Evolutionary conservation across 148 eudicot genomes (phyloP), one percentile per base, ranked within the genome.

Genomic region (Amaranthus hypochondriacus): DNA sequence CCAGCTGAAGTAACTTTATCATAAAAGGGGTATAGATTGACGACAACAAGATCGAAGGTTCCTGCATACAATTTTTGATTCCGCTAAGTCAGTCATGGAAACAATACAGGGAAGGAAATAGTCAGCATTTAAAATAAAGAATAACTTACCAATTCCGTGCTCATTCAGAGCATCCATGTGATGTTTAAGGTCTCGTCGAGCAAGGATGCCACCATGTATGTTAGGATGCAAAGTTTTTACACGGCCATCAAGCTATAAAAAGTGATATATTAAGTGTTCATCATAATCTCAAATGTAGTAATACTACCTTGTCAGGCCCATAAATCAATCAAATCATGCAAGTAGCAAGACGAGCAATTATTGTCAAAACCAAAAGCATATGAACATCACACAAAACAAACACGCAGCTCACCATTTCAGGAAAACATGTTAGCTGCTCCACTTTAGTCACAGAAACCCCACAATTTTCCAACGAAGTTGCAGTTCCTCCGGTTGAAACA

Each of bases 401-500:
- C 53, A 14, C 60, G 62, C 52, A 9, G 51, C 86, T 81, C 59
- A 92, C 99, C 99, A 96, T 96, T 84, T 96, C 99, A 48, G 99
- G 99, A 72, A 96, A 96, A 70, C 65, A 52, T 57, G 99, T 96
- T 46, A 96, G 70, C 60, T 92, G 83, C 81, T 96, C 99, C 76
- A 96, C 99, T 83, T 86, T 90, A 73, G 96, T 92, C 48, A 96
- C 99, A 71, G 92, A 74, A 6, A 92, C 86, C 53, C 99, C 96
- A 75, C 81, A 80, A 75, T 75, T 81, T 74, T 87, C 96, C 81
- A 96, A 77, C 53, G 92, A 84, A 79, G 92, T 87, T 68, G 99
- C 91, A 63, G 97, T 96, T 79, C 99, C 99, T 83, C 97, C 99
- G 18, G 99, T 96, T 73, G 99, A 96, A 71, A 96, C 87, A 76